Conservation (phyloP, 306 rosid species). For the Lathyrus sativus region DNA sequence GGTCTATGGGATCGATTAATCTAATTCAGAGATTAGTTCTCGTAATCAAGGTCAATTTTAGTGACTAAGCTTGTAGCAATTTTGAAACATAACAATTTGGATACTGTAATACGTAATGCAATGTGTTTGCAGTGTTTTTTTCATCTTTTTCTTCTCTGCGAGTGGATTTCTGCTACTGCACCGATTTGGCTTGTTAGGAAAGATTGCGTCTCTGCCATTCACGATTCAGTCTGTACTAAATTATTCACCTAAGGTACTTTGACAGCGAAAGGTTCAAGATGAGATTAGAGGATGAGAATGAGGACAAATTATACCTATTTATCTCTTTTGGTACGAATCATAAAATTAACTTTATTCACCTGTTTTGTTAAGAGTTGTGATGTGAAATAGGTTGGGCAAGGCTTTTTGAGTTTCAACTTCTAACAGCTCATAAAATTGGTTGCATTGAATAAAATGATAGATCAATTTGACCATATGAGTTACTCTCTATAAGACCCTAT, state of each 20-base stretch:
- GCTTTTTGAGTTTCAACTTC: no score
- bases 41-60: no score
- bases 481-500: no score
- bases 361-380: neutral
- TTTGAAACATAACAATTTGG: slow-evolving; percentile 37
- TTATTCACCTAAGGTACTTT: slow-evolving; percentile 25
- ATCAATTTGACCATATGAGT: no score
- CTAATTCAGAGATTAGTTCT: no score
- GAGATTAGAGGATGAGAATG: neutral
- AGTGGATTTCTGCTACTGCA: slow-evolving; percentile 33
- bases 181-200: slow-evolving; percentile 36
- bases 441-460: no score
- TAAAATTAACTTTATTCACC: neutral
- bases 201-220: slow-evolving; percentile 50
- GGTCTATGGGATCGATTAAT: no score
- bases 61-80: neutral
- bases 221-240: slow-evolving; percentile 39
- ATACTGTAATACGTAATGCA: slow-evolving; percentile 37
- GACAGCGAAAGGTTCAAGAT: slow-evolving; percentile 17
- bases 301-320: neutral
- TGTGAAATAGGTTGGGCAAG: no score
- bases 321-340: no score
- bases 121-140: neutral
- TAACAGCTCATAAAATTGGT: no score
- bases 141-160: slow-evolving; percentile 24